Evolutionary conservation across 176 grass and related monocot genomes (phyloP).

Genomic region (Aechmea fasciata): DNA sequence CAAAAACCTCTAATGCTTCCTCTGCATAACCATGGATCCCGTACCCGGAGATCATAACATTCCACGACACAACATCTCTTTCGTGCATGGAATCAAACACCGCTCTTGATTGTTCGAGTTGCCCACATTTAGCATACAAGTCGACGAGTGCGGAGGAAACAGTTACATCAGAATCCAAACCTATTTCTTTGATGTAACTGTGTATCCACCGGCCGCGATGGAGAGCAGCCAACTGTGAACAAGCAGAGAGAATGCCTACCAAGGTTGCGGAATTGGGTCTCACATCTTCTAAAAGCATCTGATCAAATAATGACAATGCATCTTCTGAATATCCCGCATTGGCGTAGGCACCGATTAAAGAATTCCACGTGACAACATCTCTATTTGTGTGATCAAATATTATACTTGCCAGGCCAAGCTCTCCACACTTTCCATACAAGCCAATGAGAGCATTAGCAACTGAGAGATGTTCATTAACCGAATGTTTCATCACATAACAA

Average conservation of each 20-base stretch:
- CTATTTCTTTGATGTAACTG: constrained; percentile 41
- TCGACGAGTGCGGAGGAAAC: constrained; percentile 50
- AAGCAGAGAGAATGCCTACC: constrained; percentile 39
- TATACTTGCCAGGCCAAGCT: constrained; percentile 34
- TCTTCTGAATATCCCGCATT: constrained; percentile 36
- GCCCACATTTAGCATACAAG: constrained; percentile 72
- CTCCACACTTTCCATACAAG: constrained; percentile 60
- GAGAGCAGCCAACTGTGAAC: constrained; percentile 38
- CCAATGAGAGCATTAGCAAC: constrained; percentile 52
- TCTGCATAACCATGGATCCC: constrained; percentile 54
- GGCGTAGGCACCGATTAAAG: constrained; percentile 46
- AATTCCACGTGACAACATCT: constrained; percentile 61
- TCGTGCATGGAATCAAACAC: constrained; percentile 54
- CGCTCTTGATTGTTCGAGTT: constrained; percentile 40
- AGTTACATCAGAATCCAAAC: constrained; percentile 32
- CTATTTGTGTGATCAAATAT: constrained; percentile 31
- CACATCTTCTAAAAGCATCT: constrained; percentile 41
- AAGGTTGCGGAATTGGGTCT: constrained; percentile 49
- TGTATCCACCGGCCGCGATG: constrained; percentile 45
- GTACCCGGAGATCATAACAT: constrained; percentile 73
- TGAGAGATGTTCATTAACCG: constrained; percentile 30
- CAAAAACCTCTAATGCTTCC: constrained; percentile 48
- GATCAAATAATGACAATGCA: constrained; percentile 45
- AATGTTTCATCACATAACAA: constrained; percentile 39
- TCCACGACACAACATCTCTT: constrained; percentile 64